A percentile compares a stretch with the other conserved stretches of the same genome.
These are phyloP conservation scores for Clavulina sp. DNA, from an alignment of 768 basidiomycete genomes.

Conservation along the genomic window DNA sequence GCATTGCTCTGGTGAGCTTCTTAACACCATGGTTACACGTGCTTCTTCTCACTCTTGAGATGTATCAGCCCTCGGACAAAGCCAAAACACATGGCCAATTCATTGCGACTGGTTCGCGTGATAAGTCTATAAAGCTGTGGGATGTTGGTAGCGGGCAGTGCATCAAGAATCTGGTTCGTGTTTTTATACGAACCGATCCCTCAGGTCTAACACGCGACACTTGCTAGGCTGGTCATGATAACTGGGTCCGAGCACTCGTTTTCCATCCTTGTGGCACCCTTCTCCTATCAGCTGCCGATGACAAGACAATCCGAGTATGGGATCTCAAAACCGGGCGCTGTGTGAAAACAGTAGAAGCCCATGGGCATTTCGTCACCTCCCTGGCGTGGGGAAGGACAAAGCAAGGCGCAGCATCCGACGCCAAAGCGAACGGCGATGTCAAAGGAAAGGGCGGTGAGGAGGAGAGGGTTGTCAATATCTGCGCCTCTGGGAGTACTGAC, in stretches of 20 bases:
- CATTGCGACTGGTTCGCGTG: constrained; percentile 69
- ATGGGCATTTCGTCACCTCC: constrained; percentile 66
- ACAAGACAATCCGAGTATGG: constrained; percentile 84
- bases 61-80: constrained; percentile 6
- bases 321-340: constrained; percentile 74
- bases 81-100: constrained; percentile 21
- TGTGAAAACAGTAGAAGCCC: constrained; percentile 66
- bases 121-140: constrained; percentile 88
- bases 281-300: constrained; percentile 80
- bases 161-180: constrained; percentile 50
- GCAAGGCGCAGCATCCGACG: constrained; percentile 13
- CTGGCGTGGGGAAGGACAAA: constrained; percentile 57
- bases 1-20: constrained; percentile 35
- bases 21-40: background rate
- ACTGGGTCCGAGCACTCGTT: constrained; percentile 75
- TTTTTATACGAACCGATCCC: background rate
- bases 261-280: constrained; percentile 86
- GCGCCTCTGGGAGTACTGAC: constrained; percentile 32
- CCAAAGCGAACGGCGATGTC: constrained; percentile 3
- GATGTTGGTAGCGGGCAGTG: constrained; percentile 70
- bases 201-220: constrained; percentile 6
- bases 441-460: constrained; percentile 12
- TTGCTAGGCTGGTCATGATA: constrained; percentile 57
- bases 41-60: too few relatives aligned
- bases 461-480: constrained; percentile 26